phyloP scores from a whole-genome alignment of 2,329 filamentous ascomycete genomes.

The Beauveria pseudobassiana region DNA sequence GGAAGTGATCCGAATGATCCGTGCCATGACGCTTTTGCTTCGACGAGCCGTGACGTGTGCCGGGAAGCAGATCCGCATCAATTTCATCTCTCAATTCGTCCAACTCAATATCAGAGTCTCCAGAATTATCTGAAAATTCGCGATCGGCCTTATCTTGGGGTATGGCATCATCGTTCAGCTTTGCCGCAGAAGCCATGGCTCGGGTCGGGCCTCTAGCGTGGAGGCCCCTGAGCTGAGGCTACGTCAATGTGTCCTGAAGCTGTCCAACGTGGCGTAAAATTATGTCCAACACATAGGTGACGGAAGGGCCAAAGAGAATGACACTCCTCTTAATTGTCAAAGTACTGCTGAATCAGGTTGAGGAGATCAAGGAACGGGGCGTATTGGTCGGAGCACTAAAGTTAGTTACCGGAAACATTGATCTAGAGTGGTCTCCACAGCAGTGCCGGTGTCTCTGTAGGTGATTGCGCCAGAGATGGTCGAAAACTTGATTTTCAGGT shows the following conservation, averaged over 20 bases:
- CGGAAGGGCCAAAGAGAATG: background rate
- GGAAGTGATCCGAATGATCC: background rate
- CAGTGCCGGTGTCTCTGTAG: too few species aligned
- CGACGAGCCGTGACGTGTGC: background rate
- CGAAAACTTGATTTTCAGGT: too few species aligned
- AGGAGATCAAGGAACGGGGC: background rate
- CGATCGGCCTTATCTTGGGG: background rate
- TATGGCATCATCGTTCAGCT: background rate
- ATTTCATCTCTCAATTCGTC: constrained; percentile 8
- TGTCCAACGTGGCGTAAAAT: background rate
- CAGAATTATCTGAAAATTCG: background rate
- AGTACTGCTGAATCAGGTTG: background rate
- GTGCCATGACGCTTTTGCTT: background rate
- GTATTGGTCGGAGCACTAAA: background rate
- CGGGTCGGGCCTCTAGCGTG: background rate
- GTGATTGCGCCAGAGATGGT: too few species aligned
- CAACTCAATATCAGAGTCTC: constrained; percentile 11
- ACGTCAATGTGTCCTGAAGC: background rate
- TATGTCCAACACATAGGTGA: background rate
- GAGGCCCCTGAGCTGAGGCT: background rate
- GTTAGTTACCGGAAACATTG: background rate
- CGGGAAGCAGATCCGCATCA: background rate
- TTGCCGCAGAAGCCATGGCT: background rate
- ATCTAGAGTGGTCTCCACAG: background rate
- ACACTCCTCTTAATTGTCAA: background rate